Evolutionary conservation across 106 monocot genomes (phyloP).

Genomic region (Dioscorea dumetorum): DNA sequence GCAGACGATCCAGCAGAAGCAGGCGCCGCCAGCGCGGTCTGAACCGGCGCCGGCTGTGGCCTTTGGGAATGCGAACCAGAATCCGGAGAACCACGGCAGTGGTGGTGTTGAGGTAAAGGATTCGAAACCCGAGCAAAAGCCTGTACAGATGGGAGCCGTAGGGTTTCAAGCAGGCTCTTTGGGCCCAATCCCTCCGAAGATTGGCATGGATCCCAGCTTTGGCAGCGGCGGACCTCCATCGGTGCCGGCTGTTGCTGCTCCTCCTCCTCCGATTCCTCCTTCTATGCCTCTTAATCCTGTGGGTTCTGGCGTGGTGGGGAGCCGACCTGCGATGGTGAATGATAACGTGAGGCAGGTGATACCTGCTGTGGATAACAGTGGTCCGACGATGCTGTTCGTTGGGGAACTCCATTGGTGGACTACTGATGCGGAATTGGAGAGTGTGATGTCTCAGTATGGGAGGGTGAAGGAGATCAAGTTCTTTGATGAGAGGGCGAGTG

Average conservation of each 20-base stretch:
- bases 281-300: background rate
- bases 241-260: background rate
- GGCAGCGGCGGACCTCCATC: background rate
- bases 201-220: constrained; percentile 11
- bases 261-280: background rate
- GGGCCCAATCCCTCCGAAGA: background rate
- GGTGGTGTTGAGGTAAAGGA: too few relatives aligned
- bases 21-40: background rate
- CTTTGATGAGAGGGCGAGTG: constrained; percentile 71
- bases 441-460: constrained; percentile 39
- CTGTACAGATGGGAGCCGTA: background rate
- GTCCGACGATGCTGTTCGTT: constrained; percentile 41
- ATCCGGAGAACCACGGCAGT: background rate
- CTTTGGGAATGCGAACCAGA: background rate
- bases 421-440: constrained; percentile 62
- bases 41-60: background rate
- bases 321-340: constrained; percentile 6
- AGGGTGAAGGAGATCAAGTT: constrained; percentile 65
- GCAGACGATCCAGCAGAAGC: constrained; percentile 16
- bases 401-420: constrained; percentile 83
- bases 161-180: background rate
- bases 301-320: background rate
- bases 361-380: constrained; percentile 13
- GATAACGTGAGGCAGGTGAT: background rate
- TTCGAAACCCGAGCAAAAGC: background rate